These are phyloP conservation scores for Ceratocystis ficicola DNA, from an alignment of 2,329 filamentous ascomycete species.

Conservation along the genomic window DNA sequence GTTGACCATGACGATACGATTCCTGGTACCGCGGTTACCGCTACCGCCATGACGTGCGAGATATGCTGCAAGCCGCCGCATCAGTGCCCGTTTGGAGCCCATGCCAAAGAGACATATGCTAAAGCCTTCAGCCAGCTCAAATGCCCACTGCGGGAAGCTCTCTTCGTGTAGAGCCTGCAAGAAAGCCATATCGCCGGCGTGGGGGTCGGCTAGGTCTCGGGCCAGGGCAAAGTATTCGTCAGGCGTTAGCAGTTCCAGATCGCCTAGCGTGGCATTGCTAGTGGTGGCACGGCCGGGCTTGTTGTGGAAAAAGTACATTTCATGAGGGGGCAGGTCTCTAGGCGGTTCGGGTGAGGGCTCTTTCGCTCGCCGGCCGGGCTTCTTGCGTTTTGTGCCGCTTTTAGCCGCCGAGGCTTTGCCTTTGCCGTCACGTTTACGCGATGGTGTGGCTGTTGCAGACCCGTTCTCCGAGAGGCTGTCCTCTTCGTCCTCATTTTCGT, in stretches of 20 bases:
- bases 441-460: slow-evolving; percentile 37
- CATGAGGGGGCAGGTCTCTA: slow-evolving; percentile 69
- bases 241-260: slow-evolving; percentile 66
- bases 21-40: slow-evolving; percentile 29
- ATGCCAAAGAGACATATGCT: slow-evolving; percentile 86
- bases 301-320: slow-evolving; percentile 89
- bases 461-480: slow-evolving; percentile 28
- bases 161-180: slow-evolving; percentile 63
- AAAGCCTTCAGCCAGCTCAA: slow-evolving; percentile 78
- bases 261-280: slow-evolving; percentile 70
- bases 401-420: slow-evolving; percentile 22
- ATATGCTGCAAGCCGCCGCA: slow-evolving; percentile 63
- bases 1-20: slow-evolving; percentile 70
- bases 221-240: slow-evolving; percentile 72
- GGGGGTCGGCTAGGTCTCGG: slow-evolving; percentile 41
- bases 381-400: slow-evolving; percentile 25
- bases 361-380: slow-evolving; percentile 31
- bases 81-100: slow-evolving; percentile 70
- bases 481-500: slow-evolving; percentile 32
- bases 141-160: slow-evolving; percentile 83
- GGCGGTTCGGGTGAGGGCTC: slow-evolving; percentile 68
- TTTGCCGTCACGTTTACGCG: slow-evolving; percentile 32
- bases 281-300: slow-evolving; percentile 70
- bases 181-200: slow-evolving; percentile 56
- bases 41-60: slow-evolving; percentile 38